These are phyloP conservation scores for Pyronema domesticum DNA, from an alignment of 495 filamentous ascomycete genomes.

Conservation along the genomic window DNA sequence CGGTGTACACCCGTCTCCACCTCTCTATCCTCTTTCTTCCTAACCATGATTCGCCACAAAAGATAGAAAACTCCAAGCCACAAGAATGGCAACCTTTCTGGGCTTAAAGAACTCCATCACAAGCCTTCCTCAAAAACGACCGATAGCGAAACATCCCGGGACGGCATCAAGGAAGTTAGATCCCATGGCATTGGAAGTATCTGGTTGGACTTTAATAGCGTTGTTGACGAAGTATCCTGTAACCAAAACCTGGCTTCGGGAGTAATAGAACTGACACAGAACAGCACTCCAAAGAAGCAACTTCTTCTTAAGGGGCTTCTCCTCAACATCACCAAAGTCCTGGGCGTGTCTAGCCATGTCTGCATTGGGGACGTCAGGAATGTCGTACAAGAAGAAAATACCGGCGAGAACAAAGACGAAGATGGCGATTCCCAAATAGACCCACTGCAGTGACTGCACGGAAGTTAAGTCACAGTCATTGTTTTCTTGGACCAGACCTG, in stretches of 20 bases:
- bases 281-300: slow-evolving; percentile 44
- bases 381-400: slow-evolving; percentile 22
- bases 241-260: slow-evolving; percentile 52
- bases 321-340: slow-evolving; percentile 34
- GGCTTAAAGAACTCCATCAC: slow-evolving; percentile 37
- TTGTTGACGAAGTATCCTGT: slow-evolving; percentile 50
- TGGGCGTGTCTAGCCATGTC: slow-evolving; percentile 39
- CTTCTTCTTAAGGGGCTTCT: slow-evolving; percentile 32
- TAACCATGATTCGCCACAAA: too few relatives aligned
- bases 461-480: slow-evolving; percentile 32
- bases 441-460: slow-evolving; percentile 70
- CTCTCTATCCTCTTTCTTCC: too few relatives aligned
- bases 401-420: slow-evolving; percentile 46
- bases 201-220: slow-evolving; percentile 29
- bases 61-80: too few relatives aligned
- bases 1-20: too few relatives aligned
- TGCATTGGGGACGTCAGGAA: slow-evolving; percentile 40
- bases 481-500: slow-evolving; percentile 45
- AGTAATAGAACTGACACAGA: slow-evolving; percentile 55
- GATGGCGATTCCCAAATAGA: slow-evolving; percentile 54
- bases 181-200: slow-evolving; percentile 28
- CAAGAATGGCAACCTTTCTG: too few relatives aligned
- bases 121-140: slow-evolving; percentile 36
- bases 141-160: slow-evolving; percentile 47
- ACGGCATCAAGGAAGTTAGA: slow-evolving; percentile 44